Percentiles rank a stretch among this genome's conserved stretches.
These are phyloP conservation scores for Colletotrichum tabaci DNA, from an alignment of 2,329 filamentous ascomycete species.

Conservation along the genomic window DNA sequence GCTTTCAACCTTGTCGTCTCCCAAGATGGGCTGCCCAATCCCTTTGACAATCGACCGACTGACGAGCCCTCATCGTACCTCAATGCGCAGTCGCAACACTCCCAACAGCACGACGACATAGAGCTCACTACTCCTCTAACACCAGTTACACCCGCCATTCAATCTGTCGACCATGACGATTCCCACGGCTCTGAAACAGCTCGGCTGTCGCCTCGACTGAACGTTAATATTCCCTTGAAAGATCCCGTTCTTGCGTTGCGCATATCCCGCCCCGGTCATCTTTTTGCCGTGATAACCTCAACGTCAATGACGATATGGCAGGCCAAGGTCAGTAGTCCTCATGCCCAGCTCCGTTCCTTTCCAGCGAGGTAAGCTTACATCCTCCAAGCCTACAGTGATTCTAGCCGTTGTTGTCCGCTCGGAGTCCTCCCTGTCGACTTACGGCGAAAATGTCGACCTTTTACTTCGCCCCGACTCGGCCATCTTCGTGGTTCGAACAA, in stretches of 20 bases:
- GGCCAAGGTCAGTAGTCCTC: slow-evolving; percentile 78
- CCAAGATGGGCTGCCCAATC: slow-evolving; percentile 71
- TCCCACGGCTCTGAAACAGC: slow-evolving; percentile 50
- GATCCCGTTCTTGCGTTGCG: slow-evolving; percentile 82
- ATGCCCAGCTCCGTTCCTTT: slow-evolving; percentile 14
- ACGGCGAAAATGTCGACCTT: slow-evolving; percentile 88
- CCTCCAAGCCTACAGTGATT: slow-evolving; percentile 83
- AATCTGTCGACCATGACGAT: slow-evolving; percentile 71
- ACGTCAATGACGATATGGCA: slow-evolving; percentile 96
- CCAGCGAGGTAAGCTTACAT: slow-evolving; percentile 26
- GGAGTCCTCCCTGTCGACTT: slow-evolving; percentile 81
- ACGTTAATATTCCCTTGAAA: slow-evolving; percentile 60
- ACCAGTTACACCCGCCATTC: slow-evolving; percentile 70
- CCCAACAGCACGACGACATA: slow-evolving; percentile 52
- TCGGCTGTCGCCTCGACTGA: slow-evolving; percentile 47
- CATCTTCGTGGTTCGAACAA: slow-evolving; percentile 92
- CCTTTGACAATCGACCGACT: slow-evolving; percentile 47
- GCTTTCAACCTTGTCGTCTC: slow-evolving; percentile 67
- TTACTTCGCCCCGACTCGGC: slow-evolving; percentile 91
- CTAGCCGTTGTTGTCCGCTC: slow-evolving; percentile 90
- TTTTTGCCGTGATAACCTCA: slow-evolving; percentile 89
- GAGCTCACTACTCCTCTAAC: slow-evolving; percentile 59
- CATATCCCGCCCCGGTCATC: slow-evolving; percentile 83
- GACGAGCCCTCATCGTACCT: slow-evolving; percentile 47
- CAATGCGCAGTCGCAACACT: slow-evolving; percentile 46